Base-by-base conservation (phyloP, 108 stramenopile species). In the Pseudonitzschia pungens region DNA sequence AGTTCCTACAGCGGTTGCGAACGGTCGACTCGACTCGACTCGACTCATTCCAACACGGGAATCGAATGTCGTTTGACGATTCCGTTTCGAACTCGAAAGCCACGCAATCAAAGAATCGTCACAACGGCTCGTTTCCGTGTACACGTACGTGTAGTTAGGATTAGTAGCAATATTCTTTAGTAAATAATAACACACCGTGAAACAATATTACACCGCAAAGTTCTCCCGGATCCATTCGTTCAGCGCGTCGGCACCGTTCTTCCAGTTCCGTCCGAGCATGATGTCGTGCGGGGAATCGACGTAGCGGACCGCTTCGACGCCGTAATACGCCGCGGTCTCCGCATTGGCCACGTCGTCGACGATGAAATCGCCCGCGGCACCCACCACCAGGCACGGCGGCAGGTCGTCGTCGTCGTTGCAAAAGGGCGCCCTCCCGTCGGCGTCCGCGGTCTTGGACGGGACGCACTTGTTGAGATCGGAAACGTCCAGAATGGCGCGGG, bases 271-370 rank as follows among this genome's bases (percentile, higher is more conserved):
- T n/a, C 77, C 82, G 24, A 91, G 80, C 90, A 91, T 91, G 60
- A 91, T 81, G 74, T 91, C 90, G 65, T 91, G 90, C 43, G 86
- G 84, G 24, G 89, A 83, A 67, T 85, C 86, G 14, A 84, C 78
- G 24, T 86, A 63, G n/a, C n/a, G n/a, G 1, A 73, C 41, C 14
- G 81, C 54, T 36, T 82, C 72, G 11, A 84, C 33, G 4, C 83
- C 84, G 64, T 85, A 84, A 70, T 81, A 91, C 15, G 14, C 57
- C 7, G 80, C 86, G 18, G 87, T 86, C 66, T 91, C 90, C 10
- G 74, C 76, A 20, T 87, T 73, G 5, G 81, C 87, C 32, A 81
- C 81, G 24, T 57, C 54, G 53, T 91, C 90, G 15, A 91, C 90
- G 57, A 91, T 81, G 68, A 83, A 80, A 72, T 91, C 90, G 15